phyloP scores from a whole-genome alignment of 768 basidiomycete genomes.

The Boletus reticuloceps region DNA sequence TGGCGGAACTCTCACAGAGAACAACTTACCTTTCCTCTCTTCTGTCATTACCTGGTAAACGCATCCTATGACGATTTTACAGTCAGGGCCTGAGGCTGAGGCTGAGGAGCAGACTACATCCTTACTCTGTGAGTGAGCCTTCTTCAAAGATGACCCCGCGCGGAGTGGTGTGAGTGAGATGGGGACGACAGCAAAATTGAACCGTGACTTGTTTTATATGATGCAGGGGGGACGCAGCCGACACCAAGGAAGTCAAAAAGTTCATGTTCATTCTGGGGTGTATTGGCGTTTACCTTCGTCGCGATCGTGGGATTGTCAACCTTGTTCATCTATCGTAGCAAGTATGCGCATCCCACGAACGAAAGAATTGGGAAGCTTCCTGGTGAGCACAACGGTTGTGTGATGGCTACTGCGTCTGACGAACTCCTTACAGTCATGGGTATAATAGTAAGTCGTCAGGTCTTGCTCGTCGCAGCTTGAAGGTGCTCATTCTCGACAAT shows the following conservation, averaged over 20 bases:
- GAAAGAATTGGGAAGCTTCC: conserved; percentile 35
- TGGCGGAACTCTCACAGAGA: background rate
- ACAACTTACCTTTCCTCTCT: background rate
- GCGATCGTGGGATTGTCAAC: conserved; percentile 16
- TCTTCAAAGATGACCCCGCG: background rate
- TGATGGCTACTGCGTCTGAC: background rate
- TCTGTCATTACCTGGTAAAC: background rate
- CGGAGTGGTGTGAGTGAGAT: too few relatives aligned
- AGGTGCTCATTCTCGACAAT: conserved; percentile 1
- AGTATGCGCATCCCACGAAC: background rate
- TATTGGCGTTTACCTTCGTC: conserved; percentile 18
- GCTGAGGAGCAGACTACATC: conserved; percentile 3
- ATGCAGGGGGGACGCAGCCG: background rate
- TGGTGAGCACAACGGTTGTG: conserved; percentile 20
- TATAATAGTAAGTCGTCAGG: conserved; percentile 52
- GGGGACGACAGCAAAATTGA: background rate
- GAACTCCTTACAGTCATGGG: conserved; percentile 42
- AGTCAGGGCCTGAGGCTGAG: background rate
- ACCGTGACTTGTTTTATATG: background rate
- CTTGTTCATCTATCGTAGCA: conserved; percentile 12
- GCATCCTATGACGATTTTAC: conserved; percentile 8
- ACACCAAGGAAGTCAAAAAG: conserved; percentile 2
- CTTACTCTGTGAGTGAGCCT: conserved; percentile 16
- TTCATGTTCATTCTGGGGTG: background rate
- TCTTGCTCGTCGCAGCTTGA: background rate